These are phyloP conservation scores for Saksenaea vasiformis DNA, from an alignment of 371 early-diverging fungal genomes.

Conservation along the genomic window DNA sequence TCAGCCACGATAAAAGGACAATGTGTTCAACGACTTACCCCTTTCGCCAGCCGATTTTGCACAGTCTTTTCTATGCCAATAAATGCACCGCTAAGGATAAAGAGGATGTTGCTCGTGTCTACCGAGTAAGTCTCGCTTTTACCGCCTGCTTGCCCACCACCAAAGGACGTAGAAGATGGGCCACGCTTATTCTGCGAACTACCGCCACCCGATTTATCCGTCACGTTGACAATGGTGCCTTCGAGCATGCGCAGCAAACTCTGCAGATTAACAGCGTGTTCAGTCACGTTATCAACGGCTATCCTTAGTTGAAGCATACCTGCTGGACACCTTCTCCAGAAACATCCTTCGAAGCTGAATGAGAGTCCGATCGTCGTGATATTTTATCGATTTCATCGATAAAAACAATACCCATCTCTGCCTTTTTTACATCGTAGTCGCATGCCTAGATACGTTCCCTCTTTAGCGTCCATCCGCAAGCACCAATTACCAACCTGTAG, in stretches of 20 bases:
- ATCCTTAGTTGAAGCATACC: constrained; percentile 20
- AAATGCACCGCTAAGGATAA: constrained; percentile 90
- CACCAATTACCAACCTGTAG: constrained; percentile 58
- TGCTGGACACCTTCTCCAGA: constrained; percentile 96
- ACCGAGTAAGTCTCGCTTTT: constrained; percentile 83
- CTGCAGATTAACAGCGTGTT: constrained; percentile 1
- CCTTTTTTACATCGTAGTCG: constrained; percentile 84
- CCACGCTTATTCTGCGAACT: constrained; percentile 40
- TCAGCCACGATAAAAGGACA: background rate
- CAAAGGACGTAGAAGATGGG: constrained; percentile 48
- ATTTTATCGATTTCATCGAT: constrained; percentile 96
- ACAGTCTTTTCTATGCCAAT: constrained; percentile 87
- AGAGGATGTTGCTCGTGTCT: constrained; percentile 90
- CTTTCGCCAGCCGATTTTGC: constrained; percentile 75
- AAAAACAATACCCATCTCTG: constrained; percentile 90
- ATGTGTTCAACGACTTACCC: constrained; percentile 38
- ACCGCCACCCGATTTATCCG: constrained; percentile 74
- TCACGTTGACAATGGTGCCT: constrained; percentile 84
- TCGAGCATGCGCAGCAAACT: constrained; percentile 86
- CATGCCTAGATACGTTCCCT: constrained; percentile 55
- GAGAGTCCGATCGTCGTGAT: constrained; percentile 74
- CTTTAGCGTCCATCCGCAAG: background rate
- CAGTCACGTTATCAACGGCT: background rate
- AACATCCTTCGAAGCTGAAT: constrained; percentile 83
- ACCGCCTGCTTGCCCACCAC: constrained; percentile 41